A percentile compares a stretch with the other conserved stretches of the same genome.
These are phyloP conservation scores for Blastobotrys proliferans DNA, from an alignment of 1,139 yeast species.

Conservation along the genomic window DNA sequence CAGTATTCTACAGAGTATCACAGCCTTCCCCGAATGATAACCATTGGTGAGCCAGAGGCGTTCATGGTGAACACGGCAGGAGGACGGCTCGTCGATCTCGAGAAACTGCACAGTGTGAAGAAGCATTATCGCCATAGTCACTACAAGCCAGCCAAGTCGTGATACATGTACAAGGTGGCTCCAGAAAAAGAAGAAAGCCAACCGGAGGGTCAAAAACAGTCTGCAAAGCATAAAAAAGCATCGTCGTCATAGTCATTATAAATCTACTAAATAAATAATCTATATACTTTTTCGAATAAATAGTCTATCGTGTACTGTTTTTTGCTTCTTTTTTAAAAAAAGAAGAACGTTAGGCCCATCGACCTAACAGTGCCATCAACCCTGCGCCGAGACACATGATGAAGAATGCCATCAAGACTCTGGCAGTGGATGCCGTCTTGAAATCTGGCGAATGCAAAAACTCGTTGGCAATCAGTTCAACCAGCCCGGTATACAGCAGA, in stretches of 20 bases:
- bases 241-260: constrained; percentile 1
- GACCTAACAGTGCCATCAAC: constrained; percentile 79
- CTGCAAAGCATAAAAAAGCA: neutral
- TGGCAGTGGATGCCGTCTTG: constrained; percentile 28
- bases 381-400: constrained; percentile 67
- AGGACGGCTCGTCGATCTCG: neutral
- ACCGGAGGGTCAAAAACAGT: no score
- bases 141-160: no score
- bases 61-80: constrained; percentile 1
- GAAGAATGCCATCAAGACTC: constrained; percentile 37
- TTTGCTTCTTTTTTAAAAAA: no score
- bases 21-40: neutral
- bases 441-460: constrained; percentile 51
- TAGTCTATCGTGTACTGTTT: no score
- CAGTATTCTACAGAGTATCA: neutral
- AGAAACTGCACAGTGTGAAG: neutral
- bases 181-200: no score
- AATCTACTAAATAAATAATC: constrained; percentile 2
- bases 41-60: neutral
- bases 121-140: no score
- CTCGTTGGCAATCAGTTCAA: constrained; percentile 86
- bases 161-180: no score
- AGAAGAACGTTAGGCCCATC: constrained; percentile 85
- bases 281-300: neutral
- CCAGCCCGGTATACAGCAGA: constrained; percentile 76